Percentiles rank a stretch among this genome's conserved stretches.
These are phyloP conservation scores for Metarhizium anisopliae DNA, from an alignment of 2,329 filamentous ascomycete genomes.

Conservation along the genomic window DNA sequence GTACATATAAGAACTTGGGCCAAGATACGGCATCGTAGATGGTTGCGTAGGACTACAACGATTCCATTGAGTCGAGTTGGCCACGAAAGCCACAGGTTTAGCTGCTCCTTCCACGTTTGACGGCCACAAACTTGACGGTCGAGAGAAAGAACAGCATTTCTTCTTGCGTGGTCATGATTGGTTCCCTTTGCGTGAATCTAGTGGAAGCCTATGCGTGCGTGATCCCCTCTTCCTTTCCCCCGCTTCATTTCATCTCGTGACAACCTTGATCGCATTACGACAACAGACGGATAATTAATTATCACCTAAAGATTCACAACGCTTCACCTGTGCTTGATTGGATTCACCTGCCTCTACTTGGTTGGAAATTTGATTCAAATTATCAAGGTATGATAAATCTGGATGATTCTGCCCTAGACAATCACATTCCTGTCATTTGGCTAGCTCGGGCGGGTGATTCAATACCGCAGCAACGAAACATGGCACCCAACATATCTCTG, in stretches of 20 bases:
- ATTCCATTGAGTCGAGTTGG: too few relatives aligned
- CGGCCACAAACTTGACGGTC: neutral
- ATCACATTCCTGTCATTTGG: neutral
- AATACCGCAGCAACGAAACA: neutral
- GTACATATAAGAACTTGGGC: neutral
- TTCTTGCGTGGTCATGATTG: neutral
- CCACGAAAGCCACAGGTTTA: too few relatives aligned
- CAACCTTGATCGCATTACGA: neutral
- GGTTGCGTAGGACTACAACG: neutral
- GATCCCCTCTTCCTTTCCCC: neutral
- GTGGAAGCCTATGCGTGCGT: neutral
- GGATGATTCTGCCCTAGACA: neutral
- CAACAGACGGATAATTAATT: neutral
- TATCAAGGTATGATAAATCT: neutral
- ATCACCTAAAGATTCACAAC: neutral
- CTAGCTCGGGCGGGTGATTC: neutral
- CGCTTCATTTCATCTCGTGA: neutral
- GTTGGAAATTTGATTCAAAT: neutral
- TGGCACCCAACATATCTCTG: neutral
- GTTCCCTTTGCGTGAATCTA: neutral
- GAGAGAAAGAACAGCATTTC: neutral
- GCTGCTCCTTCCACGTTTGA: too few relatives aligned
- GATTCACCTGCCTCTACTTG: neutral
- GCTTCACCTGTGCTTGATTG: neutral
- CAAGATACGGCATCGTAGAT: neutral